These are phyloP conservation scores for Botrytis fabae DNA, from an alignment of 2,329 filamentous ascomycete species.

Conservation along the genomic window DNA sequence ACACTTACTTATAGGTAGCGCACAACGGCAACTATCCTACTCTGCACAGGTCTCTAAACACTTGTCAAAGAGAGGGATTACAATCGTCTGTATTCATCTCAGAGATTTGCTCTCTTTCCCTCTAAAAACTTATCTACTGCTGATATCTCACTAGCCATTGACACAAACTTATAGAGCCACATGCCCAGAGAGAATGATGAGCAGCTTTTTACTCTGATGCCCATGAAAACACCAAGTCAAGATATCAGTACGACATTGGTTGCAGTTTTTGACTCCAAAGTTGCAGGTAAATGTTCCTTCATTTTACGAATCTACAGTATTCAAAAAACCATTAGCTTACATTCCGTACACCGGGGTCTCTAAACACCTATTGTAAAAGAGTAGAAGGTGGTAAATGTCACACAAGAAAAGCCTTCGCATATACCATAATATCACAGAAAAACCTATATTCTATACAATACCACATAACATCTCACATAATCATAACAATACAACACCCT, in stretches of 20 bases:
- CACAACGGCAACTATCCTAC: slow-evolving; percentile 43
- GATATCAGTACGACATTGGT: not conserved
- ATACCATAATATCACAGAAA: too few species aligned
- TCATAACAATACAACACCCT: too few species aligned
- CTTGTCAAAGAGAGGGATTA: slow-evolving; percentile 34
- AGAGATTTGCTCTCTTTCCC: slow-evolving; percentile 24
- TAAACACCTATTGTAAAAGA: not conserved
- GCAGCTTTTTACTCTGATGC: not conserved
- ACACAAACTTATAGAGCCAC: not conserved
- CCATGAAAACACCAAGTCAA: not conserved
- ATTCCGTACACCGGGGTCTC: not conserved
- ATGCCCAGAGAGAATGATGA: not conserved
- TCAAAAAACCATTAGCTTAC: not conserved
- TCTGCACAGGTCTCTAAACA: slow-evolving; percentile 35
- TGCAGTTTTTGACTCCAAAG: not conserved
- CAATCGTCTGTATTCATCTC: slow-evolving; percentile 38
- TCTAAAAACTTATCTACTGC: too few species aligned
- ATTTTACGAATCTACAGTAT: not conserved
- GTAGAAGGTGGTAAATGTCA: too few species aligned
- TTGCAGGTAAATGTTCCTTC: not conserved
- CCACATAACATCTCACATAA: too few species aligned
- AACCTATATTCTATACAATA: too few species aligned
- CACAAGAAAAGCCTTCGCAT: too few species aligned
- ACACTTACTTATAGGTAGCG: slow-evolving; percentile 41
- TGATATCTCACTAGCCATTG: not conserved